Conservation (phyloP, 805 yeast species). For the Lipomyces chichibuensis region DNA sequence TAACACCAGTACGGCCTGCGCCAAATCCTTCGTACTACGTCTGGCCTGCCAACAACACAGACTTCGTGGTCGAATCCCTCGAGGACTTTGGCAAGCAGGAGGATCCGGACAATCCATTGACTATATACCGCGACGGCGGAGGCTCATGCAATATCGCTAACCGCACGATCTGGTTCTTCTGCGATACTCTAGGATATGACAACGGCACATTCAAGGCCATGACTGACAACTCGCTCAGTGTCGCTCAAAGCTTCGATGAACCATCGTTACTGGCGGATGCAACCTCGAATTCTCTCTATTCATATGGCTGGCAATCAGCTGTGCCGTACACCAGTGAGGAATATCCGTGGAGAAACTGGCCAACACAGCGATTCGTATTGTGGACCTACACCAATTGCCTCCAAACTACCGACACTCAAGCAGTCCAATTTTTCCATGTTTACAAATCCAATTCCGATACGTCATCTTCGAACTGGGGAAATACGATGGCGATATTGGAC, state of each 20-base stretch:
- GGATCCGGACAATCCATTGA: conserved; percentile 22
- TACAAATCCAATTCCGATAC: conserved; percentile 13
- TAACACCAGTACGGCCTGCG: background rate
- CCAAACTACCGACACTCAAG: conserved; percentile 18
- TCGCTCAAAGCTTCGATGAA: conserved; percentile 15
- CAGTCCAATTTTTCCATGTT: conserved; percentile 24
- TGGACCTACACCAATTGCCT: conserved; percentile 34
- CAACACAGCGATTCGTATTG: conserved; percentile 19
- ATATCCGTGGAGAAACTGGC: background rate
- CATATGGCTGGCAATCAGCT: conserved; percentile 19
- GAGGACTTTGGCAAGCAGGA: conserved; percentile 18
- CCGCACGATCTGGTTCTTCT: conserved; percentile 30
- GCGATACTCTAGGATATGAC: conserved; percentile 24
- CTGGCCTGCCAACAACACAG: background rate
- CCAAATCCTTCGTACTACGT: conserved; percentile 3
- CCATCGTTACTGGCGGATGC: conserved; percentile 13
- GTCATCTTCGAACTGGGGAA: conserved; percentile 15
- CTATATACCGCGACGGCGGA: conserved; percentile 34
- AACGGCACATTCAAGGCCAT: conserved; percentile 13
- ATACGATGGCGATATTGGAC: conserved; percentile 20
- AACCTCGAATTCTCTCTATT: conserved; percentile 10
- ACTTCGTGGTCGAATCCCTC: conserved; percentile 1
- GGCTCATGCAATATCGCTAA: conserved; percentile 29
- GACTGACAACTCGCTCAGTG: conserved; percentile 12
- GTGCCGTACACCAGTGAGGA: conserved; percentile 26